Conservation (phyloP, 345 rosid species). For the Geranium rotundifolium region DNA sequence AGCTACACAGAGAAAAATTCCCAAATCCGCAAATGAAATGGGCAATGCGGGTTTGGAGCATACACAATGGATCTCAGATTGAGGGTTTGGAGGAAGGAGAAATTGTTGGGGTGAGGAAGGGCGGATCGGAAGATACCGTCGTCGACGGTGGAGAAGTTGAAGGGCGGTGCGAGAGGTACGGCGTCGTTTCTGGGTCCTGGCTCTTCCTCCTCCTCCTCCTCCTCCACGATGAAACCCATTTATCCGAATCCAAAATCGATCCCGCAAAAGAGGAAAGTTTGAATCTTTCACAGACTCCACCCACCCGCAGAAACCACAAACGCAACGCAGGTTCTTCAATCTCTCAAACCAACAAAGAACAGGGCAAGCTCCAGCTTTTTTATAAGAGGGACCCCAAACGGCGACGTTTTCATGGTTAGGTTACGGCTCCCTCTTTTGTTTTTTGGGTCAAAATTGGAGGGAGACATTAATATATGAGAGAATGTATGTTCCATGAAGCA, state of each 20-base stretch:
- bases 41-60: constrained; percentile 1
- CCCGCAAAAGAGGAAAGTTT: neutral
- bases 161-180: constrained; percentile 51
- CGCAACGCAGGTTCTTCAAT: neutral
- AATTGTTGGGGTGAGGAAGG: constrained; percentile 57
- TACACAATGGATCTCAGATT: constrained; percentile 64
- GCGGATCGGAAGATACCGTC: constrained; percentile 63
- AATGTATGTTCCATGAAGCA: too few species aligned
- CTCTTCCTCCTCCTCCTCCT: neutral
- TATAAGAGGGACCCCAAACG: neutral
- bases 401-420: too few species aligned
- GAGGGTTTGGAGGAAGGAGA: constrained; percentile 48
- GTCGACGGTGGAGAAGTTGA: constrained; percentile 65
- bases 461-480: too few species aligned
- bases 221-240: neutral
- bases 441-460: too few species aligned
- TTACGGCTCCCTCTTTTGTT: too few species aligned
- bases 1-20: too few species aligned
- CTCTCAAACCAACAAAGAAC: neutral
- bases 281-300: neutral
- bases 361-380: neutral
- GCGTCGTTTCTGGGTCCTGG: constrained; percentile 13
- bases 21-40: neutral
- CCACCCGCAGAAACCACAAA: neutral
- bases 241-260: neutral